These are phyloP conservation scores for Arctostaphylos glauca DNA, from an alignment of 148 eudicot species.

Conservation along the genomic window DNA sequence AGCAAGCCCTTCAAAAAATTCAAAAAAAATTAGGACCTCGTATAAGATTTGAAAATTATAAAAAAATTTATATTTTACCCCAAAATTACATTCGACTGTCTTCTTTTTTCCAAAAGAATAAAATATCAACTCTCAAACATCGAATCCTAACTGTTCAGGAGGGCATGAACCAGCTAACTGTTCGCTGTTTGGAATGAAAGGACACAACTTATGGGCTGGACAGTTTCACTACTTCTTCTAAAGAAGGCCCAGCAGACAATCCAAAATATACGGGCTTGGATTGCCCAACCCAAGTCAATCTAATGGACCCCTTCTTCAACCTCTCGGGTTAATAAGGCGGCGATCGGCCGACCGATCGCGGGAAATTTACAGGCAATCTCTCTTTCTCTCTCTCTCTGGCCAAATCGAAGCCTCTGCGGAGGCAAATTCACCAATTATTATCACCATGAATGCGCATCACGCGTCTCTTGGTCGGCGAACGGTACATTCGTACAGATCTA, in stretches of 20 bases:
- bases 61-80: no score
- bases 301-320: neutral
- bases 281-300: neutral
- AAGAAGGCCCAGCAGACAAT: neutral
- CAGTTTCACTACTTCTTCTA: no score
- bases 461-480: slow-evolving; percentile 42
- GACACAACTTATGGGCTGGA: no score
- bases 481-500: slow-evolving; percentile 50
- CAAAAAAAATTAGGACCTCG: no score
- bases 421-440: neutral
- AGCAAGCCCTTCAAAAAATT: no score
- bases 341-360: neutral
- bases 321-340: neutral
- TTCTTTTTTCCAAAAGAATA: no score
- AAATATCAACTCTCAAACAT: no score
- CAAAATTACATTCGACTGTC: no score
- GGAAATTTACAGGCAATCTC: slow-evolving; percentile 10
- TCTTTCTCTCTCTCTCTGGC: neutral
- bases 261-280: neutral
- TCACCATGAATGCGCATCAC: slow-evolving; percentile 22
- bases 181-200: no score
- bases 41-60: no score
- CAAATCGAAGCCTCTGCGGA: neutral
- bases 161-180: no score
- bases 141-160: no score